Evolutionary conservation across 148 eudicot species (phyloP).

Genomic region (Pouteria glomerata): DNA sequence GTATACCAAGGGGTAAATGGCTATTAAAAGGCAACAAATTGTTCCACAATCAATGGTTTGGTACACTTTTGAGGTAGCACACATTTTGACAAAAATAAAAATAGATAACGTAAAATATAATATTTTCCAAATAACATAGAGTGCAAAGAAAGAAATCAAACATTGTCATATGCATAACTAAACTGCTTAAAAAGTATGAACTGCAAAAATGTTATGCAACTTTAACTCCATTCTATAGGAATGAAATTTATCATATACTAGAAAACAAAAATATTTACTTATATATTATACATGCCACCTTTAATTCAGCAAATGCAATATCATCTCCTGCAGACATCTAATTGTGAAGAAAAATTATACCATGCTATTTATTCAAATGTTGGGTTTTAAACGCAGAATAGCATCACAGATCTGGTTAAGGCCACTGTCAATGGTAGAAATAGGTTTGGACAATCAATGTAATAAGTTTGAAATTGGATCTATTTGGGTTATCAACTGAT

Average conservation of each 20-base stretch:
- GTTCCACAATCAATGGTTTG: not conserved
- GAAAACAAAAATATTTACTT: not conserved
- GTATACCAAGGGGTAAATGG: too few relatives aligned
- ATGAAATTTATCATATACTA: conserved; percentile 6
- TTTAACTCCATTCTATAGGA: conserved; percentile 65
- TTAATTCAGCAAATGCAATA: not conserved
- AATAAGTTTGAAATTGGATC: too few relatives aligned
- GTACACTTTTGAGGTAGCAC: not conserved
- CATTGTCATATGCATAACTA: conserved; percentile 96
- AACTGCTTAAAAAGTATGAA: conserved; percentile 77
- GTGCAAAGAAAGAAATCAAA: conserved; percentile 18
- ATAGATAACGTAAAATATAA: not conserved
- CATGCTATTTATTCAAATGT: too few relatives aligned
- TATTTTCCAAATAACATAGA: not conserved
- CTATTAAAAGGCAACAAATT: conserved; percentile 1
- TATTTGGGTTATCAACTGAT: too few relatives aligned
- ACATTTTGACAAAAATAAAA: not conserved
- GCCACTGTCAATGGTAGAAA: too few relatives aligned
- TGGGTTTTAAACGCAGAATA: too few relatives aligned
- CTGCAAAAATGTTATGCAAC: conserved; percentile 82
- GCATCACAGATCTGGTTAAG: too few relatives aligned
- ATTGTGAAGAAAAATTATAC: conserved; percentile 1
- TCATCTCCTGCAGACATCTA: not conserved
- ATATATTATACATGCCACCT: not conserved
- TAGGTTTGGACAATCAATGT: too few relatives aligned